Conservation (phyloP, 305 asterid species). For the Solanum chacoense region DNA sequence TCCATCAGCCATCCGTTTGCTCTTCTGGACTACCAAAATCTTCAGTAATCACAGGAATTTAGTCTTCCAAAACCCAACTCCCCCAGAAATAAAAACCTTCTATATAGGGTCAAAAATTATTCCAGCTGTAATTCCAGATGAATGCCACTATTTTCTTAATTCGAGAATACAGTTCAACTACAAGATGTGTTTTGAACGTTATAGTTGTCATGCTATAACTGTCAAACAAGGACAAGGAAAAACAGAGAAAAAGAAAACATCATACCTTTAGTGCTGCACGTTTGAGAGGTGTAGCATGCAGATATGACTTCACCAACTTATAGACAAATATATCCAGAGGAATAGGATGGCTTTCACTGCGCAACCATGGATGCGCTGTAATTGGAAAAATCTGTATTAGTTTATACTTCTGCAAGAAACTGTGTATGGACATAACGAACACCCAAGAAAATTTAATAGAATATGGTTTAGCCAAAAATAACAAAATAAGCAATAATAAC, state of each 20-base stretch:
- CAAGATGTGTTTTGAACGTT: neutral
- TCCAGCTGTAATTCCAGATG: neutral
- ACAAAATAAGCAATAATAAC: neutral
- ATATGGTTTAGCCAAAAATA: neutral
- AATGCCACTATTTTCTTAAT: neutral
- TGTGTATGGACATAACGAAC: neutral
- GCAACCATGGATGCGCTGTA: slow-evolving; percentile 95
- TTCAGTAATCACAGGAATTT: neutral
- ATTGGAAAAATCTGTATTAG: neutral
- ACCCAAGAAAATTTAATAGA: neutral
- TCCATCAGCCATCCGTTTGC: neutral
- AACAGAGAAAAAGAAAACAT: neutral
- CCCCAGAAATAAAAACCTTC: neutral
- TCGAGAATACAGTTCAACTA: neutral
- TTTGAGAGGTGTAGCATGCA: slow-evolving; percentile 77
- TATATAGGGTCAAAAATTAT: neutral
- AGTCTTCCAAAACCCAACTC: neutral
- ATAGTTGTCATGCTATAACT: neutral
- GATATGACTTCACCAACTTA: slow-evolving; percentile 69
- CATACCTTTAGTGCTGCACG: slow-evolving; percentile 88
- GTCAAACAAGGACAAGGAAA: neutral
- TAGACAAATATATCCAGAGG: slow-evolving; percentile 77
- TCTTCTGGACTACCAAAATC: slow-evolving; percentile 2
- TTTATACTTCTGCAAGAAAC: neutral
- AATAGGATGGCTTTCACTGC: slow-evolving; percentile 74